These are phyloP conservation scores for Apiotrichum gracile DNA, from an alignment of 1,284 basidiomycete genomes.

Conservation along the genomic window DNA sequence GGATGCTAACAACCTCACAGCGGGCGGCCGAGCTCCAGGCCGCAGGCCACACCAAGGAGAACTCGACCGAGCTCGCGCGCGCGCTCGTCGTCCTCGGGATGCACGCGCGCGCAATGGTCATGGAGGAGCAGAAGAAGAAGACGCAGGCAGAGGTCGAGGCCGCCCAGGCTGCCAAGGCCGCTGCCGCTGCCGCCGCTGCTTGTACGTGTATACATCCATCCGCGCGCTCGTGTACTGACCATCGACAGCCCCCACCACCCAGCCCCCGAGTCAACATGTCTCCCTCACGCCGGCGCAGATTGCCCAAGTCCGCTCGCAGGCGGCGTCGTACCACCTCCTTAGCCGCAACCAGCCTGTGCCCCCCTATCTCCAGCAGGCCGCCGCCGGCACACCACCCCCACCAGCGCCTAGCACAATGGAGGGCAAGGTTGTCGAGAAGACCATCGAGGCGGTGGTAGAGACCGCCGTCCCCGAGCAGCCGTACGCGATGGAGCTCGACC, in stretches of 20 bases:
- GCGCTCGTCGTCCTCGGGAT: slow-evolving; percentile 32
- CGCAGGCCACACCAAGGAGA: slow-evolving; percentile 39
- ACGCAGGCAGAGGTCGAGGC: slow-evolving; percentile 7
- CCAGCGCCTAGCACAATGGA: slow-evolving; percentile 24
- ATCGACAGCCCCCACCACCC: slow-evolving; percentile 11
- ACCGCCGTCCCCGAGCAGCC: slow-evolving; percentile 28
- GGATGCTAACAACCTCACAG: slow-evolving; percentile 16
- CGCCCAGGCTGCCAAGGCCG: no score
- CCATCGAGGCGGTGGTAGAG: slow-evolving; percentile 62
- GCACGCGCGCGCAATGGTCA: slow-evolving; percentile 29
- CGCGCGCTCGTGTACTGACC: no score
- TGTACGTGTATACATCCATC: neutral
- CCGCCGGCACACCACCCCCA: slow-evolving; percentile 46
- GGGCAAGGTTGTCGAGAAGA: slow-evolving; percentile 62
- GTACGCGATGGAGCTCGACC: slow-evolving; percentile 66
- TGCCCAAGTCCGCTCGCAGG: slow-evolving; percentile 75
- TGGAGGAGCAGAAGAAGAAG: slow-evolving; percentile 25
- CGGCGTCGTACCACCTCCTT: slow-evolving; percentile 82
- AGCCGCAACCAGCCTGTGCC: slow-evolving; percentile 74
- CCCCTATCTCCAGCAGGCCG: slow-evolving; percentile 68
- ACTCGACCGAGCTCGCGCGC: slow-evolving; percentile 32
- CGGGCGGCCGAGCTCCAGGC: slow-evolving; percentile 33
- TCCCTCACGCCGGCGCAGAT: slow-evolving; percentile 79
- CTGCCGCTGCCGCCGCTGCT: slow-evolving; percentile 14
- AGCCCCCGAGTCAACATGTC: slow-evolving; percentile 23